Evolutionary conservation across 805 yeast genomes (phyloP).

Genomic region (Candida ovalis): DNA sequence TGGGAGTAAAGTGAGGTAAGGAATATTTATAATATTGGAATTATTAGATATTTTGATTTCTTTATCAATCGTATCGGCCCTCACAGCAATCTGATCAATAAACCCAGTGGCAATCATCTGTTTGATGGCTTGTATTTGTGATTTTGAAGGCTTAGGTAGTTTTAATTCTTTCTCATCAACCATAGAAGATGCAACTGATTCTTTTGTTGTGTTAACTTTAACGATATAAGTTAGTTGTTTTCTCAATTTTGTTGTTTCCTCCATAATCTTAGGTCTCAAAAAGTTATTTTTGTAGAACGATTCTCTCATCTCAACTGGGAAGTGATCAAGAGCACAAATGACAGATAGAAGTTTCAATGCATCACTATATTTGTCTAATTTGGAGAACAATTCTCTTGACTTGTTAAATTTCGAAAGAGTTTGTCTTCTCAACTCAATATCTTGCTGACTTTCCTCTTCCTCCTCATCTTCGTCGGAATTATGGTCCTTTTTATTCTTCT

Average conservation of each 20-base stretch:
- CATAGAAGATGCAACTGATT: constrained; percentile 49
- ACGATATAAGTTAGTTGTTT: constrained; percentile 77
- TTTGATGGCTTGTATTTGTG: constrained; percentile 73
- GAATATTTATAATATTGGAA: constrained; percentile 54
- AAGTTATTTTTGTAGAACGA: constrained; percentile 58
- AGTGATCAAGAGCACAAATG: constrained; percentile 83
- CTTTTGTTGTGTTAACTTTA: constrained; percentile 57
- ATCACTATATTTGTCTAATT: constrained; percentile 73
- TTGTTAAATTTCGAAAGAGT: constrained; percentile 51
- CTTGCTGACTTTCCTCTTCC: constrained; percentile 33
- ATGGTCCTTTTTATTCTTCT: constrained; percentile 27
- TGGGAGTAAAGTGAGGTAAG: constrained; percentile 60
- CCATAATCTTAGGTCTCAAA: constrained; percentile 75
- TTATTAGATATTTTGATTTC: constrained; percentile 60
- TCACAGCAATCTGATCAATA: constrained; percentile 81
- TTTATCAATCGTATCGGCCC: constrained; percentile 70
- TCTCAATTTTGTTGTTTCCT: constrained; percentile 78
- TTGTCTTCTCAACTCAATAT: constrained; percentile 36
- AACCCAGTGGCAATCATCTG: constrained; percentile 94
- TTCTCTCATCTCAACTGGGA: constrained; percentile 43
- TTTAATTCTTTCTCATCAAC: constrained; percentile 40
- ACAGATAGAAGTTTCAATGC: constrained; percentile 72
- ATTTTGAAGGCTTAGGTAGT: constrained; percentile 61
- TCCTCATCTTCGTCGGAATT: constrained; percentile 36
- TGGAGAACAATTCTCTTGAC: constrained; percentile 57